These are phyloP conservation scores for Pichia ethanolica DNA, from an alignment of 805 yeast genomes.

Conservation along the genomic window DNA sequence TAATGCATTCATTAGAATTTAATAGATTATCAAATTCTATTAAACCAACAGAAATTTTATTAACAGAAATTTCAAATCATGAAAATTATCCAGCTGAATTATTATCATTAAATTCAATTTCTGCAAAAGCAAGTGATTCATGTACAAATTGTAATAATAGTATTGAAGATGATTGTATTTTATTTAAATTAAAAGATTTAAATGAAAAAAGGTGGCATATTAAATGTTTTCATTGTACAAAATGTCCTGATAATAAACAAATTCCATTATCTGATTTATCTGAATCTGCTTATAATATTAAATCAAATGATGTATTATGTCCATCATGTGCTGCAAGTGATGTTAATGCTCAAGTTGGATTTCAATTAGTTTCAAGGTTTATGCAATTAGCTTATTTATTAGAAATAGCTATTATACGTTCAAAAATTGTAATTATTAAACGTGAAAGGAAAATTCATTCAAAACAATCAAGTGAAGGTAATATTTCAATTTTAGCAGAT, in stretches of 20 bases:
- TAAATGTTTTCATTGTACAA: constrained; percentile 60
- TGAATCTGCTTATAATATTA: constrained; percentile 40
- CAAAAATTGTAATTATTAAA: constrained; percentile 49
- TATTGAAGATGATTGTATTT: constrained; percentile 78
- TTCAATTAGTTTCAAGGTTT: constrained; percentile 57
- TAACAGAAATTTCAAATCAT: constrained; percentile 45
- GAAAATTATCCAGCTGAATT: constrained; percentile 31
- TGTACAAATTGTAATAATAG: constrained; percentile 67
- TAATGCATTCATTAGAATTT: constrained; percentile 64
- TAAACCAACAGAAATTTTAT: constrained; percentile 54
- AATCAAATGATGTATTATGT: constrained; percentile 41
- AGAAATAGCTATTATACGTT: constrained; percentile 77
- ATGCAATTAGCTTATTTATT: constrained; percentile 69
- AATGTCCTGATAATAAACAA: constrained; percentile 33
- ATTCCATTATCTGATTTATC: constrained; percentile 17
- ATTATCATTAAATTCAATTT: constrained; percentile 28
- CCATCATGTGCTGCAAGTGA: constrained; percentile 51
- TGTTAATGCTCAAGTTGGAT: constrained; percentile 44
- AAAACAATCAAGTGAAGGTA: neutral
- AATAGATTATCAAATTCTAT: constrained; percentile 53
- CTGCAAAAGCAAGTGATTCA: constrained; percentile 62
- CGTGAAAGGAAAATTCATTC: constrained; percentile 10
- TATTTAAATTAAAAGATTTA: constrained; percentile 28
- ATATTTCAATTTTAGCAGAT: neutral
- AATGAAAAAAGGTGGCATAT: constrained; percentile 71